A percentile compares a stretch with the other conserved stretches of the same genome.
Conservation (phyloP, 805 yeast genomes). For the Kodamaea fukazawae region DNA sequence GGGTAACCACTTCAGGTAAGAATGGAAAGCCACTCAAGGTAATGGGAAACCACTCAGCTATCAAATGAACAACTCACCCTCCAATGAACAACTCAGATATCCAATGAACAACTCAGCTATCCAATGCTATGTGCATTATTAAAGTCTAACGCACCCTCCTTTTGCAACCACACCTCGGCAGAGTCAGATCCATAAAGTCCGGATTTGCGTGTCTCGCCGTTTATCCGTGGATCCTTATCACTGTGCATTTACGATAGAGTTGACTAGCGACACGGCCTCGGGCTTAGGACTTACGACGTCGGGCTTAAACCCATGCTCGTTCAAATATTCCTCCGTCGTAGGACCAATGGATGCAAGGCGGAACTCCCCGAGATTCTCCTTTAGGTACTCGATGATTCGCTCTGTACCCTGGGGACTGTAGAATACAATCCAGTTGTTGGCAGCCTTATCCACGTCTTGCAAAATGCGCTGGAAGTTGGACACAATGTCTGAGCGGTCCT, state of each 20-base stretch:
- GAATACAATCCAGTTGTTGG: conserved; percentile 67
- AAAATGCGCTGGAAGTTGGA: conserved; percentile 27
- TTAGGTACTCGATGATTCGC: conserved; percentile 48
- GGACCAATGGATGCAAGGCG: conserved; percentile 86
- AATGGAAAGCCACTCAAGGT: no score
- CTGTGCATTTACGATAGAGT: conserved; percentile 28
- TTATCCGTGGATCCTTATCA: no score
- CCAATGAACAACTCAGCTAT: no score
- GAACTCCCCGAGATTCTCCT: conserved; percentile 8
- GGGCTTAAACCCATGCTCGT: conserved; percentile 51
- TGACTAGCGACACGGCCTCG: conserved; percentile 56
- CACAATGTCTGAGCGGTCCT: conserved; percentile 45
- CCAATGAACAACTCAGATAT: no score
- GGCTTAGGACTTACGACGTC: conserved; percentile 71
- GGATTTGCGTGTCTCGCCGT: no score
- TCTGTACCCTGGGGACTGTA: conserved; percentile 91
- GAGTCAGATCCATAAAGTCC: no score
- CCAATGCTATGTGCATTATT: no score
- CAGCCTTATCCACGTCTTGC: conserved; percentile 5
- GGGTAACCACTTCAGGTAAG: no score
- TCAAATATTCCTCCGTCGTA: conserved; percentile 70
- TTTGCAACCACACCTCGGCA: no score
- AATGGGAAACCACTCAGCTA: no score
- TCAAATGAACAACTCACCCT: no score
- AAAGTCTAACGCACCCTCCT: no score